Conservation (phyloP, 306 rosid genomes). For the barrel medic (Medicago truncatula) region DNA sequence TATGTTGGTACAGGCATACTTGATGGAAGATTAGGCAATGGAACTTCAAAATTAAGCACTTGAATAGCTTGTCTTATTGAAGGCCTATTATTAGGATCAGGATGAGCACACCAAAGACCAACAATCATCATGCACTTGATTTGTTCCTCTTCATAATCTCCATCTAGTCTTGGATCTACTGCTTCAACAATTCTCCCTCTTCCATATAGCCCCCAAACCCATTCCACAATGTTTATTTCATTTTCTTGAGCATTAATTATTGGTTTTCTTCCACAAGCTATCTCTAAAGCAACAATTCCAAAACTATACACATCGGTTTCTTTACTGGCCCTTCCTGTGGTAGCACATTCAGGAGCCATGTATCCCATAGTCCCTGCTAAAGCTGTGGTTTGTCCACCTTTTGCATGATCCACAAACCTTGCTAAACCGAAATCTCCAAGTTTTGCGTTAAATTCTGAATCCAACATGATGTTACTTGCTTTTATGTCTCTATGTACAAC, state of each 20-base stretch:
- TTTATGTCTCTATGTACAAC: conserved; percentile 59
- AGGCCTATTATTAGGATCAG: conserved; percentile 35
- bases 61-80: conserved; percentile 37
- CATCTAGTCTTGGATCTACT: conserved; percentile 40
- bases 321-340: conserved; percentile 39
- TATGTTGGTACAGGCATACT: conserved; percentile 36
- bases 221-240: conserved; percentile 26
- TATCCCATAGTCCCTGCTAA: conserved; percentile 53
- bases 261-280: conserved; percentile 47
- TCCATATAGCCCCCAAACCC: conserved; percentile 54
- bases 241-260: neutral
- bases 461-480: conserved; percentile 63
- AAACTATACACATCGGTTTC: conserved; percentile 51
- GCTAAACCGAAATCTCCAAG: conserved; percentile 63
- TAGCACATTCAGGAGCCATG: conserved; percentile 47
- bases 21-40: conserved; percentile 42
- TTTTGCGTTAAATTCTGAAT: conserved; percentile 47
- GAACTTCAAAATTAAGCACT: conserved; percentile 45
- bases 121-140: conserved; percentile 38
- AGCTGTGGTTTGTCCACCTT: conserved; percentile 39
- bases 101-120: conserved; percentile 47
- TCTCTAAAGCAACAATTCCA: conserved; percentile 46
- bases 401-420: conserved; percentile 49
- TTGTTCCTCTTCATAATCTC: conserved; percentile 39
- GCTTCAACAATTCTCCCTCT: conserved; percentile 28